Evolutionary conservation across 2,329 filamentous ascomycete genomes (phyloP), one percentile per base, ranked within the genome.

Genomic region (Aspergillus bombycis): DNA sequence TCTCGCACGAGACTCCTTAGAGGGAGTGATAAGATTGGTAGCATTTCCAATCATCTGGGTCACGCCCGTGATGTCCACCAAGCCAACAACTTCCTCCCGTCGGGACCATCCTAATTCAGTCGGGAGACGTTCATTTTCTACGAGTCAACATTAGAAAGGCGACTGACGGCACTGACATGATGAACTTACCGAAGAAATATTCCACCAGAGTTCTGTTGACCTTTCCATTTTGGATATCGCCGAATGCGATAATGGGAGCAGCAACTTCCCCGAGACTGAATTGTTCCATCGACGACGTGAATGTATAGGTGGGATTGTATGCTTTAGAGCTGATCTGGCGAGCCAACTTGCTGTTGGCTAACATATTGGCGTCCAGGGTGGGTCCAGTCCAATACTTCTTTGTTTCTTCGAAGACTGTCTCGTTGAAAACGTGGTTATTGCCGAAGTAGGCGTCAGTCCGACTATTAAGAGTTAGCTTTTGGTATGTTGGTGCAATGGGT

Each of bases 391-490:
- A 87, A 73, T 81, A 86, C 82, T 78, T 26, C 19, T 59, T 57
- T 10, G 67, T 68, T 23, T 66, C 58, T 50, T 63, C 55, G 70
- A 86, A 87, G 65, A 85, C 71, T 2, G 78, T 80, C 58, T 81
- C 74, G 72, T 87, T 85, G 76, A 87, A 87, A 61, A 80, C 61
- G 67, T 83, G 79, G 66, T 83, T 82, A 71, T 83, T 81, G 26
- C 84, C 85, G 59, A 84, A 79, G 76, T 74, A 82, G 10, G 79
- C 81, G 62, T 87, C 84, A 1, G 75, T 69, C 30, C 84, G 83
- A 46, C 80, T 83, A 19, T 36, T 10, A 2, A n/a, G 10, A 10
- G 30, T 45, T 26, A 43, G 41, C 5, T 23, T 16, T 36, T 57
- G 26, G 12, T 36, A 4, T 4, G 30, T 43, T 26, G 8, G 14